These are phyloP conservation scores for Brettanomyces bruxellensis DNA, from an alignment of 805 yeast species.

Conservation along the genomic window DNA sequence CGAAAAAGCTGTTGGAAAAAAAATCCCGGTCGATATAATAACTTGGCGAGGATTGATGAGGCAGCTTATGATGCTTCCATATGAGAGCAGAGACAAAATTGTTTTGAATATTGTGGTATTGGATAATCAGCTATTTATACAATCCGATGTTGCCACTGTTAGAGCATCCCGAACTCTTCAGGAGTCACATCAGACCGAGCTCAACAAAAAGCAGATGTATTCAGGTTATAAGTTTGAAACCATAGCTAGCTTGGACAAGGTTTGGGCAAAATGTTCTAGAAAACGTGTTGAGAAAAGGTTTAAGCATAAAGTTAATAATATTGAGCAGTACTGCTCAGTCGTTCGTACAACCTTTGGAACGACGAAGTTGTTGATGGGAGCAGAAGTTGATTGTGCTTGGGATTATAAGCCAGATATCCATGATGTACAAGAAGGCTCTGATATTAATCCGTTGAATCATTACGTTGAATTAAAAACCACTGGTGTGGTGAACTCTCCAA, in stretches of 20 bases:
- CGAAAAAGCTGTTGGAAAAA: slow-evolving; percentile 42
- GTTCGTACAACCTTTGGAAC: slow-evolving; percentile 80
- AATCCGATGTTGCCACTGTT: slow-evolving; percentile 27
- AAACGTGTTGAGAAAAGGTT: slow-evolving; percentile 57
- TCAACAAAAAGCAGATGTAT: slow-evolving; percentile 35
- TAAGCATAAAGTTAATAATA: slow-evolving; percentile 52
- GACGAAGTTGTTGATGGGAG: slow-evolving; percentile 61
- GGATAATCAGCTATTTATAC: slow-evolving; percentile 69
- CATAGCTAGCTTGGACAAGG: slow-evolving; percentile 62
- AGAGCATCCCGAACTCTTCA: slow-evolving; percentile 23
- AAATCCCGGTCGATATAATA: slow-evolving; percentile 54
- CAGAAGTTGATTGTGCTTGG: slow-evolving; percentile 88
- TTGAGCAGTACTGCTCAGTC: slow-evolving; percentile 73
- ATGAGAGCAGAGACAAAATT: slow-evolving; percentile 44
- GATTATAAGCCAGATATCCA: slow-evolving; percentile 54
- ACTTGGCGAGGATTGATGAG: slow-evolving; percentile 85
- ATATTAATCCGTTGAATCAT: slow-evolving; percentile 48
- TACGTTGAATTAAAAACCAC: slow-evolving; percentile 83
- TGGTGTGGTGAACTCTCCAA: slow-evolving; percentile 42
- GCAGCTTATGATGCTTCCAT: slow-evolving; percentile 59
- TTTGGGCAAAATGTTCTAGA: slow-evolving; percentile 65
- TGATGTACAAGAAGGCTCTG: slow-evolving; percentile 8
- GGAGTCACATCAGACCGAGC: slow-evolving; percentile 24
- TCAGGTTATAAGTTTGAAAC: slow-evolving; percentile 84
- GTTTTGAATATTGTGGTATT: slow-evolving; percentile 56